These are phyloP conservation scores for Graphilbum sp. DNA, from an alignment of 2,329 filamentous ascomycete genomes.

Conservation along the genomic window DNA sequence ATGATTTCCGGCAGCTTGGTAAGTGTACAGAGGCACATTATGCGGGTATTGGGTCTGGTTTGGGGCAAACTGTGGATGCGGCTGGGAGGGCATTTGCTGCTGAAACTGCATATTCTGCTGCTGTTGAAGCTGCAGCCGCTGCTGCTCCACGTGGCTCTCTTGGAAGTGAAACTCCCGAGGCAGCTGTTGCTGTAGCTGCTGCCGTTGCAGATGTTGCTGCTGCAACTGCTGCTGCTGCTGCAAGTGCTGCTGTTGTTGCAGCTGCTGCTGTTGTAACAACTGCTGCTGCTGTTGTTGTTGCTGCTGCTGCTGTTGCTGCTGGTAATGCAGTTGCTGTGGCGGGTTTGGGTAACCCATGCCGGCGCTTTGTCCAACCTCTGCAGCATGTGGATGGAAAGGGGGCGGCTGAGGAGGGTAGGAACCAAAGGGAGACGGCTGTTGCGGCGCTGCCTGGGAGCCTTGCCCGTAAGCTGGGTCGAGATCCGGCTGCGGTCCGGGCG, in stretches of 20 bases:
- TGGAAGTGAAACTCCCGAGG: not conserved
- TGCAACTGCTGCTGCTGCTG: not conserved
- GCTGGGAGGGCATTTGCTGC: not conserved
- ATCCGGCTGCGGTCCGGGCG: constrained; percentile 5
- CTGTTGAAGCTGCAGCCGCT: not conserved
- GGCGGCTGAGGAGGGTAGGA: constrained; percentile 13
- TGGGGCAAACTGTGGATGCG: not conserved
- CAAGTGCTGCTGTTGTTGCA: constrained; percentile 1
- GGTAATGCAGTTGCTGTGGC: not conserved
- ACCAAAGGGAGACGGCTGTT: not conserved
- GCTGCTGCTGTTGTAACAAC: not conserved
- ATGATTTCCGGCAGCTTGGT: not conserved
- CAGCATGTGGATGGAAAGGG: constrained; percentile 25
- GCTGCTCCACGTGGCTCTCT: not conserved
- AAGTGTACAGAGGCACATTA: too few species aligned
- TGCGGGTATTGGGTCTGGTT: not conserved
- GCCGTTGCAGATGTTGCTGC: not conserved
- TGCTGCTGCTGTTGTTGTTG: not conserved
- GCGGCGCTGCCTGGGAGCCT: too few species aligned
- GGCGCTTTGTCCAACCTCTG: too few species aligned
- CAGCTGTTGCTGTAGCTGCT: too few species aligned
- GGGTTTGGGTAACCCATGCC: too few species aligned
- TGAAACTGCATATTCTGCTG: not conserved
- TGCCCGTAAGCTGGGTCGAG: too few species aligned
- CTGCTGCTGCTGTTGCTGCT: not conserved